Evolutionary conservation across 228 moss, liverwort and hornwort species (phyloP), one percentile per base, ranked within the genome.

Genomic region (Sphagnum fallax): DNA sequence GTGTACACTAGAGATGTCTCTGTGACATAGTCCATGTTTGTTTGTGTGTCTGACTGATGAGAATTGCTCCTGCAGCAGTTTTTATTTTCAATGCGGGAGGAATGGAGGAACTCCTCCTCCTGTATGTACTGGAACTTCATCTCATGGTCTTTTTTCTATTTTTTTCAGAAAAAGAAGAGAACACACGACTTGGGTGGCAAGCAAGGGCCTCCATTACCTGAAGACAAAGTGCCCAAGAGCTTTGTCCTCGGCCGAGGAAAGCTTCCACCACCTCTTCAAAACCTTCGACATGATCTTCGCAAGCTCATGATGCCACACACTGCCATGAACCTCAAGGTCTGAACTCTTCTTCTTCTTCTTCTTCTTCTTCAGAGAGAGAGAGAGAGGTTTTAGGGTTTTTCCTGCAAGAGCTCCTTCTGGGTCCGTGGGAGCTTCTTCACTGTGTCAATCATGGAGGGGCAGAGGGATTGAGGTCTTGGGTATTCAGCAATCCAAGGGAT

Each of bases 231-330:
- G 51, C 94, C 98, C 52, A 98, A 90, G 77, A 93, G 98, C 74
- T 94, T 98, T 74, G 98, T 98, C 59, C 78, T 98, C 59, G 76
- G 89, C 52, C 83, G 93, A 13, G 98, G 98, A 53, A 98, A 90
- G 73, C 68, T 98, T 48, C 93, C 98, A 47, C 67, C 72, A 6
- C 83, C 92, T 12, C 74, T 98, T 61, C 85, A 89, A 63, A 77
- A 82, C 58, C 89, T 98, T 66, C 90, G 90, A 47, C 78, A 89
- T 63, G 98, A 98, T 75, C 76, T 98, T 70, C 90, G 94, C 48
- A 88, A 93, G 73, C 75, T 98, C 47, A 92, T 98, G 98, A 89
- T 94, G 81, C 92, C 98, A 52, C 84, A 92, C 72, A 94, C 98
- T 12, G 98, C 98, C 52, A 72, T 79, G 14, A 89, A 81, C 69